Base-by-base conservation (phyloP, 495 filamentous ascomycete genomes). In the Lichina pygmaea region DNA sequence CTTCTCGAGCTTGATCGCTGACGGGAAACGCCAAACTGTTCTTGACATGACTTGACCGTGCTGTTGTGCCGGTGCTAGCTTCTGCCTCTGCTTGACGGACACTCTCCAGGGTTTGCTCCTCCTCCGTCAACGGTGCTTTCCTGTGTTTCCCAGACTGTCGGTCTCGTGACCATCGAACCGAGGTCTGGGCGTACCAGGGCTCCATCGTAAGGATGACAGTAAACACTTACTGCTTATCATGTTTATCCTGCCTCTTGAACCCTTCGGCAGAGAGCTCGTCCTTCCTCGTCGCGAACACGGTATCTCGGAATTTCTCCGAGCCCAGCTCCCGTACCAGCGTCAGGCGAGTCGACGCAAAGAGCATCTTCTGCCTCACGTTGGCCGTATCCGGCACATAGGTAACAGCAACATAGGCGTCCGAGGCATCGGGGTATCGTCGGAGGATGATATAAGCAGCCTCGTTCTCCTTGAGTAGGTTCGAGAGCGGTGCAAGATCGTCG, bases 361-460 rank as follows among this genome's bases (percentile, higher is more conserved):
- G 71, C 67, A 85, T 95, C 69, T 97, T 97, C 52, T 86, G 78
- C 38, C 89, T 77, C 37, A 97, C 89, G 13, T 79, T 79, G 6
- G 89, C 86, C 45, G 77, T 60, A 55, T 84, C 81, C 4, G 89
- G 89, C 41, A 97, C 81, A 57, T 93, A 94, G 33, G 89, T 86
- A 41, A 94, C 62, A 41, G 80, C 80, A 44, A 84, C 60, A 49
- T 89, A 74, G 16, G 57, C 55, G 16, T 62, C 56, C 4, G 65
- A 65, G 8, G 58, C 52, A 44, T 58, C 51, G 37, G 66, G 56
- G 48, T 75, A 68, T 33, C 75, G 72, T 6, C 86, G 78, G 38
- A 93, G 73, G 48, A 97, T 67, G 48, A 93, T 69, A 63, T 92
- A 95, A 51, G 82, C 69, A 2, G 86, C 77, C 42, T 71, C 68